Percentiles rank a stretch among this genome's conserved stretches.
Evolutionary conservation across 2,329 filamentous ascomycete species (phyloP).

Genomic region (Fonsecaea nubica): DNA sequence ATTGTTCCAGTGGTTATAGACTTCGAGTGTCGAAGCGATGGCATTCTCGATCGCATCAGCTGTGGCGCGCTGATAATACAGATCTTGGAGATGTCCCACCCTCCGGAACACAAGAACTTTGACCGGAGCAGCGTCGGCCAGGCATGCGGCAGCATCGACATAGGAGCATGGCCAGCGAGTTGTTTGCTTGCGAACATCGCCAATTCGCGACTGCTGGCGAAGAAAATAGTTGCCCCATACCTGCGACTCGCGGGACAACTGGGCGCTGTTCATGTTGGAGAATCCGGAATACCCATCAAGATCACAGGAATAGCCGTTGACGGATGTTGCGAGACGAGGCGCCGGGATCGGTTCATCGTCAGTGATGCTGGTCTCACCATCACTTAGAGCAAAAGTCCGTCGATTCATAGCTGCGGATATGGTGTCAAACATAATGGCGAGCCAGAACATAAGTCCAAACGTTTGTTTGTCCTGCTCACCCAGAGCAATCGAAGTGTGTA

Average conservation of each 20-base stretch:
- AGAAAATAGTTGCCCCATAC: conserved; percentile 52
- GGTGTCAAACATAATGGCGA: conserved; percentile 66
- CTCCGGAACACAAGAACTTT: conserved; percentile 66
- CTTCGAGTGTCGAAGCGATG: conserved; percentile 55
- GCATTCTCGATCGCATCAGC: conserved; percentile 56
- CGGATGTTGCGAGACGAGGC: conserved; percentile 15
- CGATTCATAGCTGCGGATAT: conserved; percentile 62
- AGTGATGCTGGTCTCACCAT: conserved; percentile 54
- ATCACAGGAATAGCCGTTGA: conserved; percentile 13
- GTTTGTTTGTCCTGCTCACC: conserved; percentile 52
- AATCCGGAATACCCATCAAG: conserved; percentile 28
- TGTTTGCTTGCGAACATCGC: conserved; percentile 39
- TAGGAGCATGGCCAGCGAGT: conserved; percentile 64
- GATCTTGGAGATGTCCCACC: conserved; percentile 62
- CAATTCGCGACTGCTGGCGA: conserved; percentile 23
- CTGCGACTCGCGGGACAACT: conserved; percentile 31
- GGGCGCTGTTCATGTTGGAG: conserved; percentile 13
- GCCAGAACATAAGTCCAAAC: conserved; percentile 63
- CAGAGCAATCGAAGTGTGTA: not conserved
- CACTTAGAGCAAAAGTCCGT: conserved; percentile 53
- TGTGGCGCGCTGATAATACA: conserved; percentile 52
- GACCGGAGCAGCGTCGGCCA: conserved; percentile 62
- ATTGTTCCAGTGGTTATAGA: conserved; percentile 63
- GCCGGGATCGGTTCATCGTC: conserved; percentile 8
- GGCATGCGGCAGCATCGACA: conserved; percentile 57